These are phyloP conservation scores for Hypoxylon trugodes DNA, from an alignment of 495 filamentous ascomycete species.

Conservation along the genomic window DNA sequence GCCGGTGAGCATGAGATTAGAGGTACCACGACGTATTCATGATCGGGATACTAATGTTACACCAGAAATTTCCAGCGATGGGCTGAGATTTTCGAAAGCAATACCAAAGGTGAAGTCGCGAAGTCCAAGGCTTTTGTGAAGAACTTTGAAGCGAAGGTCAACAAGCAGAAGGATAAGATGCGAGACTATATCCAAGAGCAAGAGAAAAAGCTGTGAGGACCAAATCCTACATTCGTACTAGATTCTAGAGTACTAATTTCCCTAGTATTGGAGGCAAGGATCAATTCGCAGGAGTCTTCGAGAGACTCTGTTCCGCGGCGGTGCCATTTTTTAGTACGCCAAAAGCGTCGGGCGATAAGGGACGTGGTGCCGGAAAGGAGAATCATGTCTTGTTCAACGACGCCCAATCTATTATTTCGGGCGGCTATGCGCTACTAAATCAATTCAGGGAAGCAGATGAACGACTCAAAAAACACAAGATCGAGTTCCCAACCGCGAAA, in stretches of 20 bases:
- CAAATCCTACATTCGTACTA: neutral
- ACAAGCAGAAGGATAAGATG: constrained; percentile 21
- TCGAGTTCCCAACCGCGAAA: constrained; percentile 37
- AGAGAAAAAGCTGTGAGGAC: constrained; percentile 39
- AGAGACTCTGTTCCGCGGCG: constrained; percentile 6
- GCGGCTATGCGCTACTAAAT: constrained; percentile 22
- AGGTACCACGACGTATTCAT: neutral
- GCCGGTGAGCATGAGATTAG: constrained; percentile 36
- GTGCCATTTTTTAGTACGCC: neutral
- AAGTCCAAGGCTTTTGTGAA: constrained; percentile 48
- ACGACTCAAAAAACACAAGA: constrained; percentile 27
- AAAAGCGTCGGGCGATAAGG: neutral
- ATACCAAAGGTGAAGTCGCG: constrained; percentile 26
- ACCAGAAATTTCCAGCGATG: constrained; percentile 38
- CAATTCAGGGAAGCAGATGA: constrained; percentile 40
- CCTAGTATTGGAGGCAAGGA: constrained; percentile 19
- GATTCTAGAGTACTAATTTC: neutral
- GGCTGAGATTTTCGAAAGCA: constrained; percentile 36
- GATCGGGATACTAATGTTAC: neutral
- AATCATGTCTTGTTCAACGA: constrained; percentile 34
- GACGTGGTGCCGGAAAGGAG: constrained; percentile 22
- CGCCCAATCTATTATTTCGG: constrained; percentile 17
- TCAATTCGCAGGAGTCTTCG: constrained; percentile 6
- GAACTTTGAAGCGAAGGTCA: constrained; percentile 23
- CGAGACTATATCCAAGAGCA: constrained; percentile 26